These are phyloP conservation scores for Mortierella sp. DNA, from an alignment of 371 early-diverging fungal species.

Conservation along the genomic window DNA sequence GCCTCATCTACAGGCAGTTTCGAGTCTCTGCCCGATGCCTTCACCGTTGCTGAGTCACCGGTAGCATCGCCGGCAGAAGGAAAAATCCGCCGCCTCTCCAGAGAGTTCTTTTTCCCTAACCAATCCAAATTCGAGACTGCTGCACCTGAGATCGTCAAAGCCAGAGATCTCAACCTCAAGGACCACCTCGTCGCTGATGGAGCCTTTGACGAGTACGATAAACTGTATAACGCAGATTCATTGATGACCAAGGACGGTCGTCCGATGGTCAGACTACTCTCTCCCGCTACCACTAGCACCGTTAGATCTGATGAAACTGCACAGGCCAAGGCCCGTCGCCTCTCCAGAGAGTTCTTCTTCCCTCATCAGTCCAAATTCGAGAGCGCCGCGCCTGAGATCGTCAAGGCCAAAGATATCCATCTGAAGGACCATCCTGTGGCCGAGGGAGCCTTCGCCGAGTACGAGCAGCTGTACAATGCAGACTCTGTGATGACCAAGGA, in stretches of 20 bases:
- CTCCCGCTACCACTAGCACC: background rate
- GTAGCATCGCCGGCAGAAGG: too few relatives aligned
- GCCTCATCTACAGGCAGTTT: constrained; percentile 55
- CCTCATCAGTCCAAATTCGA: constrained; percentile 34
- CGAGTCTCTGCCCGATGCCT: constrained; percentile 13
- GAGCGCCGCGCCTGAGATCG: constrained; percentile 22
- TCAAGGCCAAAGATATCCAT: constrained; percentile 23
- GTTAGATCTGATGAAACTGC: too few relatives aligned
- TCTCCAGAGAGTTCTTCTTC: constrained; percentile 37
- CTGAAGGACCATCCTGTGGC: constrained; percentile 41
- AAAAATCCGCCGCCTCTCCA: constrained; percentile 24
- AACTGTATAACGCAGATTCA: constrained; percentile 42
- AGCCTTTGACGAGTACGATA: constrained; percentile 32
- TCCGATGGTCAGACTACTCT: too few relatives aligned
- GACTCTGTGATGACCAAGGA: constrained; percentile 42
- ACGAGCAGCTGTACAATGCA: constrained; percentile 41
- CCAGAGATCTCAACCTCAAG: constrained; percentile 35
- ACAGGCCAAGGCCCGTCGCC: too few relatives aligned
- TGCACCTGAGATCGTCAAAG: constrained; percentile 2
- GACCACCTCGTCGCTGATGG: constrained; percentile 31
- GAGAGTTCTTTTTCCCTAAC: constrained; percentile 45
- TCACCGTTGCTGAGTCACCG: background rate
- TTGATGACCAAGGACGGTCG: constrained; percentile 41
- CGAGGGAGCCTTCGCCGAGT: constrained; percentile 33
- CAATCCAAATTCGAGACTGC: background rate